phyloP scores from a whole-genome alignment of 176 grass and related monocot genomes.

The Puccinellia tenuiflora region DNA sequence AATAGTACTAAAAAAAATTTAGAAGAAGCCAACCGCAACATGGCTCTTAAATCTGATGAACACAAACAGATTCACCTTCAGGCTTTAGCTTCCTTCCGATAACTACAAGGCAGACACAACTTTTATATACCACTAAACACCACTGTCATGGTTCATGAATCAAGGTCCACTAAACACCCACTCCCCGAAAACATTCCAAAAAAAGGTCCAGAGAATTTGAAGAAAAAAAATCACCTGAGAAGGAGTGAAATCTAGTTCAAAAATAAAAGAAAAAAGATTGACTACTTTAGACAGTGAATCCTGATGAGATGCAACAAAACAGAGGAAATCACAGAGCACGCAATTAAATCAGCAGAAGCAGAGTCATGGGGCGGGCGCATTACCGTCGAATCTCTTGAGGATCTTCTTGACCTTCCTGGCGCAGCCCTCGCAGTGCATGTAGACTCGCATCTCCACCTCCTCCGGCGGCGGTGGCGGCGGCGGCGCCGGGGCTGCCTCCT shows the following conservation, averaged over 20 bases:
- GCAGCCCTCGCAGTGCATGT: conserved; percentile 99
- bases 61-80: not conserved
- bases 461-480: conserved; percentile 61
- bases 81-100: not conserved
- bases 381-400: conserved; percentile 77
- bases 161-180: not conserved
- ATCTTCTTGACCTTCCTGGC: conserved; percentile 80
- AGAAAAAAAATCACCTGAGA: not conserved
- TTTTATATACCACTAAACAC: not conserved
- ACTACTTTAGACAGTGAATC: not conserved
- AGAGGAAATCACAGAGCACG: not conserved
- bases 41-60: not conserved
- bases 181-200: not conserved
- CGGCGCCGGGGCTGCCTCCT: not conserved
- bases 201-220: not conserved
- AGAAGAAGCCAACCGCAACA: not conserved
- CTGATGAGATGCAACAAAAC: conserved; percentile 3
- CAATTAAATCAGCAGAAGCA: not conserved
- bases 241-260: not conserved
- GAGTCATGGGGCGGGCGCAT: not conserved
- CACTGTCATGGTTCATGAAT: not conserved
- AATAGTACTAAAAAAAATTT: not conserved
- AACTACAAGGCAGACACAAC: not conserved
- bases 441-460: conserved; percentile 95
- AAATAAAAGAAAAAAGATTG: not conserved